A percentile compares a stretch with the other conserved stretches of the same genome.
These are phyloP conservation scores for Nigrospora oryzae DNA, from an alignment of 2,329 filamentous ascomycete genomes.

Conservation along the genomic window DNA sequence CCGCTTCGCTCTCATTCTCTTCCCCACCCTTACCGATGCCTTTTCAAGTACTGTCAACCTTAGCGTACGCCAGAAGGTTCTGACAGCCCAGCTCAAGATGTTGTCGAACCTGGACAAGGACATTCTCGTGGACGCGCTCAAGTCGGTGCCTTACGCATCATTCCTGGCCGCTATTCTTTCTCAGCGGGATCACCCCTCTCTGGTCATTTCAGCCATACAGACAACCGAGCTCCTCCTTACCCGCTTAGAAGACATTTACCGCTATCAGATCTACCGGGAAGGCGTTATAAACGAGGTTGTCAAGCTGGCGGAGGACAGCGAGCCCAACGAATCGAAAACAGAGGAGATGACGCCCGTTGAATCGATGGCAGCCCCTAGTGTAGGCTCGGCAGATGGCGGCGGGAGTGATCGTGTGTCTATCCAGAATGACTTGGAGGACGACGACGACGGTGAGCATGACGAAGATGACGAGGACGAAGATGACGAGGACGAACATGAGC, in stretches of 20 bases:
- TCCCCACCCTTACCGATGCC: slow-evolving; percentile 91
- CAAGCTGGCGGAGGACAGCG: slow-evolving; percentile 53
- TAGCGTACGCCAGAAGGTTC: slow-evolving; percentile 86
- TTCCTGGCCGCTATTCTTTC: slow-evolving; percentile 92
- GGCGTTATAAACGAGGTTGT: slow-evolving; percentile 88
- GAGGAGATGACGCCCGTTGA: slow-evolving; percentile 19
- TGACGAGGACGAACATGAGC: slow-evolving; percentile 39
- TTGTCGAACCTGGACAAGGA: slow-evolving; percentile 83
- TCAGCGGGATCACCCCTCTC: slow-evolving; percentile 81
- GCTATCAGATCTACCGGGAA: slow-evolving; percentile 94
- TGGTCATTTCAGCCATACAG: slow-evolving; percentile 82
- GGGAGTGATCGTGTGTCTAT: slow-evolving; percentile 24
- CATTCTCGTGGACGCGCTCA: slow-evolving; percentile 78
- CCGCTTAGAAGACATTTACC: slow-evolving; percentile 79
- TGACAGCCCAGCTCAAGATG: slow-evolving; percentile 96
- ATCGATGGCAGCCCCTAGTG: slow-evolving; percentile 16
- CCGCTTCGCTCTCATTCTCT: slow-evolving; percentile 84
- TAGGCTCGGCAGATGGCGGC: slow-evolving; percentile 21
- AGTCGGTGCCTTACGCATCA: slow-evolving; percentile 86
- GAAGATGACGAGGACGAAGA: slow-evolving; percentile 39
- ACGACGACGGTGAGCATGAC: slow-evolving; percentile 41
- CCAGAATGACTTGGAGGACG: slow-evolving; percentile 44
- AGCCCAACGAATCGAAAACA: slow-evolving; percentile 24
- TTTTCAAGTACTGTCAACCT: slow-evolving; percentile 97
- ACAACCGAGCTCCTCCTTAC: slow-evolving; percentile 82